Base-by-base conservation (phyloP, 2,329 filamentous ascomycete genomes). In the Colletotrichum spinosum region DNA sequence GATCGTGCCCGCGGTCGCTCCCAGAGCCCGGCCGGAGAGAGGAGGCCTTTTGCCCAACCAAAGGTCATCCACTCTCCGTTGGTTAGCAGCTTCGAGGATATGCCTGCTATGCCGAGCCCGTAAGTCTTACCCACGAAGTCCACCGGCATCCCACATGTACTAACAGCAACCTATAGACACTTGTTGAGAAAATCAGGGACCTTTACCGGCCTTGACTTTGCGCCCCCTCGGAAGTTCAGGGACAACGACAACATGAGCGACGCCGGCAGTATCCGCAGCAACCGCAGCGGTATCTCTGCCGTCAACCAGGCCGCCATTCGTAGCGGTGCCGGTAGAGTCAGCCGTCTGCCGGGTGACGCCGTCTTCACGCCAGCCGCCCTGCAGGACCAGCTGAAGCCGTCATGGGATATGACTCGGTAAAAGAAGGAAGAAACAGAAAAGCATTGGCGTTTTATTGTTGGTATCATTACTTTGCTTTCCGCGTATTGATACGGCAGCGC, bases 81-180 rank as follows among this genome's bases (percentile, higher is more conserved):
- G 44, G 90, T 86, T 33, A 93, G 91, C 65, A 86, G 94, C 6
- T 97, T 94, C 77, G 95, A 98, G 61, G 95, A 98, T 65, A 88
- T 98, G 67, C 80, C 90, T 11, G 85, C 86, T 8, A 89, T 99
- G 69, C 96, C 96, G 42, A 97, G 94, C 85, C 94, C 96, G 88
- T 95, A 88, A 91, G 92, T 49, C 25, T 25, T 25, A 25, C 25
- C 25, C 25, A 25, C 25, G 25, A 25, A 25, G 25, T 25, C 25
- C 35, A 2, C 34, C 45, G 17, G 35, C 9, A 38, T 2, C 5
- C 13, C 9, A 11, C 5, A 34, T 9, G 10, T 9, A 41, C 34
- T 45, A 48, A 69, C 72, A 68, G 71, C 58, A 25, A 10, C 12
- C 39, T 67, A 92, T 67, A 92, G 89, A 45, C 90, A 94, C 75